Evolutionary conservation across 2,329 filamentous ascomycete genomes (phyloP), one percentile per base, ranked within the genome.

Genomic region (Sclerotinia subarctica): DNA sequence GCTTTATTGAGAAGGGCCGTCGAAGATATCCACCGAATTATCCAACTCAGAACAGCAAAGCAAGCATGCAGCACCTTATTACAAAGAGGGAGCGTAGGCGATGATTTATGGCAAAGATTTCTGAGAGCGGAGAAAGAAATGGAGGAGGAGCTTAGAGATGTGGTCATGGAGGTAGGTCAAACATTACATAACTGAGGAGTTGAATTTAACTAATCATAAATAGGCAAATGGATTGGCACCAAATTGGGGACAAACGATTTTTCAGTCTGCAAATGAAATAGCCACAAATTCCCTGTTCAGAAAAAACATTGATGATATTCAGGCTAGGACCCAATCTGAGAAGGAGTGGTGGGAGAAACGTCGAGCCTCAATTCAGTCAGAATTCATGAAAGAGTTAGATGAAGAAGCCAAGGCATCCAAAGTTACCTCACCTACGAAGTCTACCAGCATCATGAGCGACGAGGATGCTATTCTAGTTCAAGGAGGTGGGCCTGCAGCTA

Each of bases 191-290:
- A n/a, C 13, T 17, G 49, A 29, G 19, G 1, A 52, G 26, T 32
- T 24, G 46, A 58, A 24, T 6, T 52, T 63, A 66, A 64, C 72
- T 78, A 70, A 78, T 68, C 68, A 68, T 26, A 66, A 29, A 52
- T 58, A 97, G 93, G 95, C 96, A 75, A 98, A 98, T 78, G 93
- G 91, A 26, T 90, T 97, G 72, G 85, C 88, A 1, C 90, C 92
- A 60, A 90, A 90, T 79, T 99, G 95, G 95, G 95, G 95, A 70
- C 90, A 95, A 77, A 88, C 87, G 68, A 98, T 99, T 78, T 99
- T 99, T 86, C 95, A 99, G 80, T 94, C 92, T 57, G 95, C 95
- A 67, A 96, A 96, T 80, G 95, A 99, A 80, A 97, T 99, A 80
- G 88, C 91, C 69, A 90, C 93, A 77, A 97, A 97, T 81, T 86